Evolutionary conservation across 1,139 yeast species (phyloP), one percentile per base, ranked within the genome.

Genomic region (Zhuliangozyma parablackwelliae): DNA sequence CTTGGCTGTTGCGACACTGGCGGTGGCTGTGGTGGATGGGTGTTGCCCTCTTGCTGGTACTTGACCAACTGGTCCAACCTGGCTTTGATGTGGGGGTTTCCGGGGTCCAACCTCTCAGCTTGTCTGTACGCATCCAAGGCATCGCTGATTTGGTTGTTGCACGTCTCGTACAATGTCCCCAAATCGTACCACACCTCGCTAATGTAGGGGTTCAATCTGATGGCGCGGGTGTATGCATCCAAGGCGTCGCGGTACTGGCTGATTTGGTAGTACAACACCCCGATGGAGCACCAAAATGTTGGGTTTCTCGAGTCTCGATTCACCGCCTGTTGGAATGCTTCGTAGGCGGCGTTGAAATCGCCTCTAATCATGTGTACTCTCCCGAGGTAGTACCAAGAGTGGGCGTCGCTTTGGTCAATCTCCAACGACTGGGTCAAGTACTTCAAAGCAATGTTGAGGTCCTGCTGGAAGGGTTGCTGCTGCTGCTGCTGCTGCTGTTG

Each of bases 151-250:
- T 92, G 98, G 63, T 90, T 90, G 64, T 90, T 92, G 64, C 98
- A 92, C 26, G 97, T 88, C 65, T 92, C 98, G 61, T 92, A 92
- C 35, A 92, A 69, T 2, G 97, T 92, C 40, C 98, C 98, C 56
- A 92, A 75, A 63, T 92, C 98, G 61, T 92, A 92, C 98, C 98
- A 92, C 24, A 92, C 98, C 61, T 92, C 98, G 44, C 94, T 82
- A 48, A 92, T 86, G 65, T 89, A 89, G 12, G 98, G 98, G 53
- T 92, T 92, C 51, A 92, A 75, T 50, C 97, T 75, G 45, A 92
- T 92, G 10, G 98, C 98, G 42, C 98, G 73, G 7, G 97, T 89
- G 64, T 92, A 92, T 11, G 98, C 98, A 59, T 92, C 98, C 47
- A 92, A 72, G 5, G 98, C 98, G 58, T 92, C 98, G 40, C 96